phyloP scores from a whole-genome alignment of 1,139 yeast species.

The Zygosaccharomyces pseudobailii region DNA sequence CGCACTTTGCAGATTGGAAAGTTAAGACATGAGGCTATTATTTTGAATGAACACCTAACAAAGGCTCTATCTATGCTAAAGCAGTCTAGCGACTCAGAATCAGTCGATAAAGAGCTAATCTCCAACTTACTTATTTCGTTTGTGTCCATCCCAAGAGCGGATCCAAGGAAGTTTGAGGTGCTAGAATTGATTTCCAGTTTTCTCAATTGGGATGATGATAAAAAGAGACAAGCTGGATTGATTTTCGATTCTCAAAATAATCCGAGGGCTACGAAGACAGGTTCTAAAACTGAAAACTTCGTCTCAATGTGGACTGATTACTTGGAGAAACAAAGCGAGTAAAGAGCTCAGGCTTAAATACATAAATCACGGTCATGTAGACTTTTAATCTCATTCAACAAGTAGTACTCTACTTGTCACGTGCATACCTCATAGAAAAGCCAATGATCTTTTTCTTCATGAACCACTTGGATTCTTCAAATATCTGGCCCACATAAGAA shows the following conservation, averaged over 20 bases:
- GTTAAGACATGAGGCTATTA: slow-evolving; percentile 92
- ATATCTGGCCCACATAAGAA: too few relatives aligned
- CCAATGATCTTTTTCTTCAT: neutral
- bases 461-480: neutral
- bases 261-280: slow-evolving; percentile 22
- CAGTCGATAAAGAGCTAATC: slow-evolving; percentile 81
- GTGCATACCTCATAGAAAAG: neutral
- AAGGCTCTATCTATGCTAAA: slow-evolving; percentile 83
- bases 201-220: slow-evolving; percentile 82
- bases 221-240: slow-evolving; percentile 78
- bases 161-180: slow-evolving; percentile 89
- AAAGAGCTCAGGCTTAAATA: slow-evolving; percentile 13
- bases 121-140: slow-evolving; percentile 83
- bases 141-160: slow-evolving; percentile 85
- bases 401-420: neutral
- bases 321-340: slow-evolving; percentile 66
- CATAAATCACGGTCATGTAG: neutral
- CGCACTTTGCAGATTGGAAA: slow-evolving; percentile 82
- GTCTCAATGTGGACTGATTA: slow-evolving; percentile 88
- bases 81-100: slow-evolving; percentile 63
- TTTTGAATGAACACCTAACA: slow-evolving; percentile 86
- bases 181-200: slow-evolving; percentile 76
- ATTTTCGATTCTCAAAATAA: slow-evolving; percentile 38
- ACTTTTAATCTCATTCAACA: neutral
- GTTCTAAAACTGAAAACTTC: slow-evolving; percentile 57